These are phyloP conservation scores for Oenanthe javanica DNA, from an alignment of 140 eudicot genomes.

Conservation along the genomic window DNA sequence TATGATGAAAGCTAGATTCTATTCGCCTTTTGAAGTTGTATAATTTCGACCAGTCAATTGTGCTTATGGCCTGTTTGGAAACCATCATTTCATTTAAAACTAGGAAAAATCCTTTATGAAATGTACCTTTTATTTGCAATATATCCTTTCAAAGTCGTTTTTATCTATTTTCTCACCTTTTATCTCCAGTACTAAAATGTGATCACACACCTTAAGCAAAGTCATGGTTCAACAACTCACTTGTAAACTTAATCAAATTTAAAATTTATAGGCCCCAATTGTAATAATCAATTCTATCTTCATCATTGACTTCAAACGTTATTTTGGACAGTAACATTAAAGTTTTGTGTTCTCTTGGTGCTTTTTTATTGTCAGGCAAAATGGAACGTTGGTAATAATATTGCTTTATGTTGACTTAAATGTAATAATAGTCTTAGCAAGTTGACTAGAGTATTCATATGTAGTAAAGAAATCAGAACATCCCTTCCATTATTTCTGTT, in stretches of 20 bases:
- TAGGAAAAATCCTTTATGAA: no score
- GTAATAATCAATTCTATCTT: not conserved
- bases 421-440: not conserved
- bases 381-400: not conserved
- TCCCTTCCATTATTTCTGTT: slow-evolving; percentile 14
- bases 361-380: not conserved
- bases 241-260: not conserved
- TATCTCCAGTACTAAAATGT: not conserved
- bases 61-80: no score
- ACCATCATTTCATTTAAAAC: no score
- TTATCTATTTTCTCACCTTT: not conserved
- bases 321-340: not conserved
- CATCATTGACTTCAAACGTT: not conserved
- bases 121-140: not conserved
- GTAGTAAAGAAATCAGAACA: not conserved
- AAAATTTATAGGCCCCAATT: not conserved
- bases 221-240: not conserved
- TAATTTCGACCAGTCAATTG: not conserved
- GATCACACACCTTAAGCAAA: not conserved
- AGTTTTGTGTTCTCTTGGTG: not conserved
- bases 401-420: not conserved
- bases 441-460: not conserved
- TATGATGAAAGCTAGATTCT: no score
- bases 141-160: not conserved
- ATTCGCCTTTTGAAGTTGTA: not conserved